Conservation (phyloP, 2,329 filamentous ascomycete species). For the Stachybotrys chlorohalonatus region DNA sequence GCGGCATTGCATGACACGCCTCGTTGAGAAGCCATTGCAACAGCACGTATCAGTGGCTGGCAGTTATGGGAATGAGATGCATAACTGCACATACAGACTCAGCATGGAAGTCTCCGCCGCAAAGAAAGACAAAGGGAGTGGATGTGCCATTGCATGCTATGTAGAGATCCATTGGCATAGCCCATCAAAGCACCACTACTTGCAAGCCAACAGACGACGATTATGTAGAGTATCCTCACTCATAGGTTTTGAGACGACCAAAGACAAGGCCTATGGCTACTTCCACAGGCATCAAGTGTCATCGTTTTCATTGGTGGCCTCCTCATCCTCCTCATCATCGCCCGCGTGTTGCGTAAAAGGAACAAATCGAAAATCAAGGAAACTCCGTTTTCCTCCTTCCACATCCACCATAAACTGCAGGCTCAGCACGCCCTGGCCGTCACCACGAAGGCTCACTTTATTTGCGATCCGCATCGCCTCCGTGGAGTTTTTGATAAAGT, state of each 20-base stretch:
- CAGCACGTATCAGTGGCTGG: no score
- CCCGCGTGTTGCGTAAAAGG: conserved; percentile 57
- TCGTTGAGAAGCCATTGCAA: neutral
- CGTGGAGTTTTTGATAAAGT: conserved; percentile 72
- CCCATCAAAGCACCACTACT: no score
- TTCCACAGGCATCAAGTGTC: neutral
- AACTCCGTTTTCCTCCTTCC: conserved; percentile 59
- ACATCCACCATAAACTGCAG: conserved; percentile 95
- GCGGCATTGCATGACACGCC: neutral
- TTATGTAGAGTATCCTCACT: no score
- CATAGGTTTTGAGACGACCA: no score
- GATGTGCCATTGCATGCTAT: no score
- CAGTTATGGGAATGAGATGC: no score
- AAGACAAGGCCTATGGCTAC: no score
- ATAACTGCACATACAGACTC: no score
- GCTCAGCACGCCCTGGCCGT: conserved; percentile 82
- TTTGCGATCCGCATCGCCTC: conserved; percentile 89
- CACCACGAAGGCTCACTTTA: conserved; percentile 85
- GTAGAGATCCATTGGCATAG: no score
- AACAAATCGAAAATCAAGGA: conserved; percentile 77
- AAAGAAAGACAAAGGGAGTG: no score
- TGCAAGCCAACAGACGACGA: no score
- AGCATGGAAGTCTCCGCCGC: no score
- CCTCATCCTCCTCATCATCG: conserved; percentile 16
- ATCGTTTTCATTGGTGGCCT: neutral